Evolutionary conservation across 1,284 basidiomycete genomes (phyloP).

Genomic region (Irpex sp.): DNA sequence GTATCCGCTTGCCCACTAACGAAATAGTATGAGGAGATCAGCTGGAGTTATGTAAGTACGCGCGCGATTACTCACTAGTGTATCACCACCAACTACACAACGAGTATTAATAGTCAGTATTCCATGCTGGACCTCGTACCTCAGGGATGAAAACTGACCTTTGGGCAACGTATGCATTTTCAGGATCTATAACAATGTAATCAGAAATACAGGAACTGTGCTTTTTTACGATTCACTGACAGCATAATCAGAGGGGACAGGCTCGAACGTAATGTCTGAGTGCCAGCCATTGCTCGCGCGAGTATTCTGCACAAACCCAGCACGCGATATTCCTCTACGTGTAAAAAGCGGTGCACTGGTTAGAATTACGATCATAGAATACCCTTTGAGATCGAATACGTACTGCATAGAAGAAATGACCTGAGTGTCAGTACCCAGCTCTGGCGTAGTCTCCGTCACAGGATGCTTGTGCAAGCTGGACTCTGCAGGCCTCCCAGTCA

Average conservation of each 20-base stretch:
- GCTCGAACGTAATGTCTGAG: conserved; percentile 71
- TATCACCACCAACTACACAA: conserved; percentile 31
- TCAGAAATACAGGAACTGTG: conserved; percentile 6
- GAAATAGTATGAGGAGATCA: not conserved
- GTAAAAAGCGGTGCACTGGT: not conserved
- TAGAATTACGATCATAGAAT: not conserved
- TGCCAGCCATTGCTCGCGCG: conserved; percentile 47
- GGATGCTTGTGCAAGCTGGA: conserved; percentile 65
- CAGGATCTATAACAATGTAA: conserved; percentile 33
- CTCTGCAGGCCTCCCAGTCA: conserved; percentile 53
- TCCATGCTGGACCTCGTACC: not conserved
- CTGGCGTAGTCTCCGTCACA: conserved; percentile 47
- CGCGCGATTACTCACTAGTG: conserved; percentile 20
- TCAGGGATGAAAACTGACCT: conserved; percentile 1
- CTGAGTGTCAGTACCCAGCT: conserved; percentile 45
- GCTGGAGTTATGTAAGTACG: not conserved
- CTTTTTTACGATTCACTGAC: conserved; percentile 11
- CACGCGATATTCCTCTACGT: conserved; percentile 37
- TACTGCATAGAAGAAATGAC: conserved; percentile 43
- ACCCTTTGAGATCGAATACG: not conserved
- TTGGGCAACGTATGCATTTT: conserved; percentile 56
- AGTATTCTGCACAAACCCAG: conserved; percentile 25
- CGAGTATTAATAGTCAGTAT: not conserved
- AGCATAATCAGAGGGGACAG: conserved; percentile 62
- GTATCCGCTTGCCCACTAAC: conserved; percentile 41